Percentiles rank a stretch among this genome's conserved stretches.
Conservation (phyloP, 2,329 filamentous ascomycete species). For the Fusarium sp. region DNA sequence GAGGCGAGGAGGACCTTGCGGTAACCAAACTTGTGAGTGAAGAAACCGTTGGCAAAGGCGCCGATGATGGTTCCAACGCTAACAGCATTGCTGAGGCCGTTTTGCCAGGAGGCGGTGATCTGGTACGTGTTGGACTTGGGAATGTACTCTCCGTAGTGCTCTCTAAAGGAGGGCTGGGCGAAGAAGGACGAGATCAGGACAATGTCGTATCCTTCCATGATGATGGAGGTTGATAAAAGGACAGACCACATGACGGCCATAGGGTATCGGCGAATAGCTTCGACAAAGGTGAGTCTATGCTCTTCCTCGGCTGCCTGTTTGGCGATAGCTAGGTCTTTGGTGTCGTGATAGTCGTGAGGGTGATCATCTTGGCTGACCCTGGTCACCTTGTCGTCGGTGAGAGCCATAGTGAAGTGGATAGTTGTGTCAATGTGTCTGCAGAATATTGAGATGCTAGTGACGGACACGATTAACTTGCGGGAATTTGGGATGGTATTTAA, state of each 20-base stretch:
- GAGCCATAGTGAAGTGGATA: not conserved
- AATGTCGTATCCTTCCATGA: not conserved
- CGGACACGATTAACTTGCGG: not conserved
- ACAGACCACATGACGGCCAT: conserved; percentile 20
- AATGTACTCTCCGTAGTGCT: not conserved
- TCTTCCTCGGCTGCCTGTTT: conserved; percentile 33
- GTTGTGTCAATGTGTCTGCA: not conserved
- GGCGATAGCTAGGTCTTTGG: conserved; percentile 27
- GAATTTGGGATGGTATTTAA: not conserved
- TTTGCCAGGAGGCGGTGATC: conserved; percentile 25
- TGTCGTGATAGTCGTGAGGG: not conserved
- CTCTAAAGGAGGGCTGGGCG: not conserved
- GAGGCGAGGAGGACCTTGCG: conserved; percentile 65
- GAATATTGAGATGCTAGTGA: not conserved
- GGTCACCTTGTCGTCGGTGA: conserved; percentile 26
- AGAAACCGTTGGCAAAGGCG: conserved; percentile 20
- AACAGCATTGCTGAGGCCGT: conserved; percentile 14
- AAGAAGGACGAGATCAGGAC: not conserved
- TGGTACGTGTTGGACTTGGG: not conserved
- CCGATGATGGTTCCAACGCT: conserved; percentile 22
- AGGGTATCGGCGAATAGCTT: conserved; percentile 29
- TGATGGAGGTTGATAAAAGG: not conserved
- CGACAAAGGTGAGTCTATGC: conserved; percentile 24
- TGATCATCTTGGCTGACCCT: conserved; percentile 34
- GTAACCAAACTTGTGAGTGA: conserved; percentile 20